Evolutionary conservation across 2,329 filamentous ascomycete species (phyloP).

Genomic region (Pseudocercospora eumusae): DNA sequence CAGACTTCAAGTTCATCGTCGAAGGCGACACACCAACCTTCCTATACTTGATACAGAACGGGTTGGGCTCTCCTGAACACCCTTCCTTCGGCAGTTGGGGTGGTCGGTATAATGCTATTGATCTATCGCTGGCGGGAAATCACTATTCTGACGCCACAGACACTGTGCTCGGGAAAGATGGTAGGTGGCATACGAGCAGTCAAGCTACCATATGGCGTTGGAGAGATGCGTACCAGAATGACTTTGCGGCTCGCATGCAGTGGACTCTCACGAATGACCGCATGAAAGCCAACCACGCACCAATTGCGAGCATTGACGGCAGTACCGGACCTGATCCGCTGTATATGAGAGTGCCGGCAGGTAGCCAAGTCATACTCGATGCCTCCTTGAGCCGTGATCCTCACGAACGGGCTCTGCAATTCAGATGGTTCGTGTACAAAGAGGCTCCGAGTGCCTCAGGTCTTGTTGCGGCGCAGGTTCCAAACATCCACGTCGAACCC

Average conservation of each 20-base stretch:
- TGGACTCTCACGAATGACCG: conserved; percentile 38
- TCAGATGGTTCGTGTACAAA: conserved; percentile 20
- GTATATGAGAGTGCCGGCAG: conserved; percentile 8
- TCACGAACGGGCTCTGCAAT: neutral
- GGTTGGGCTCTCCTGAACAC: conserved; percentile 46
- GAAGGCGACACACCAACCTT: conserved; percentile 58
- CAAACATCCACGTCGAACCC: neutral
- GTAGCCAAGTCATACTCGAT: conserved; percentile 1
- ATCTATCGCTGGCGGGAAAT: conserved; percentile 32
- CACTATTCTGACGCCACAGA: conserved; percentile 40
- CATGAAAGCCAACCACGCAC: conserved; percentile 10
- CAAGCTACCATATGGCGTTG: conserved; percentile 51
- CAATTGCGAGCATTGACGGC: conserved; percentile 11
- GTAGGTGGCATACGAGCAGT: conserved; percentile 43
- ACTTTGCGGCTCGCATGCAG: conserved; percentile 48
- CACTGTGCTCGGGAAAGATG: conserved; percentile 37
- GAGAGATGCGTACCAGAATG: conserved; percentile 46
- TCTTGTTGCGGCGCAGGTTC: neutral
- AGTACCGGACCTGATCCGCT: conserved; percentile 4
- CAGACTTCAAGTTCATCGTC: conserved; percentile 53
- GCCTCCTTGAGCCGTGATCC: conserved; percentile 11
- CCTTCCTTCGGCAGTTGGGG: conserved; percentile 55
- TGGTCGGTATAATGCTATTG: conserved; percentile 47
- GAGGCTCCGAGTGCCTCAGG: conserved; percentile 3
- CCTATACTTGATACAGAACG: conserved; percentile 53